phyloP scores from a whole-genome alignment of 331 rosid genomes.

The Malus hybrid region DNA sequence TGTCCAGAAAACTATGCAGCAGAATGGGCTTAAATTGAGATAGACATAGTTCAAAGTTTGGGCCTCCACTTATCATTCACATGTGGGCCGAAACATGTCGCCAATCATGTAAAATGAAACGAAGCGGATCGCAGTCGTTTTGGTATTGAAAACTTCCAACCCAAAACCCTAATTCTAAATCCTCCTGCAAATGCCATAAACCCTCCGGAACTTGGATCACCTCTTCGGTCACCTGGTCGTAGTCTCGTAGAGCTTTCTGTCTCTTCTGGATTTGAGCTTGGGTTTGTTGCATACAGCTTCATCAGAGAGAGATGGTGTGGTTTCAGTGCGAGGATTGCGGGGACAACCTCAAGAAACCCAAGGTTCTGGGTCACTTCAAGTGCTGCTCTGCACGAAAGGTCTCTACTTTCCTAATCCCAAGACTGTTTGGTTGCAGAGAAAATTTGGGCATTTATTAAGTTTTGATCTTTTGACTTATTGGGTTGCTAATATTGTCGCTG shows the following conservation, averaged over 20 bases:
- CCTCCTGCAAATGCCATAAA: neutral
- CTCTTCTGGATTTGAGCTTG: neutral
- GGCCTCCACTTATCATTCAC: neutral
- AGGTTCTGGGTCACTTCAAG: conserved; percentile 56
- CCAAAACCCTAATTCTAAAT: conserved; percentile 16
- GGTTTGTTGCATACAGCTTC: neutral
- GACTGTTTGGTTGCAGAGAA: neutral
- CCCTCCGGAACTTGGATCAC: neutral
- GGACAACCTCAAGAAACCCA: conserved; percentile 76
- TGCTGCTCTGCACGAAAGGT: conserved; percentile 64
- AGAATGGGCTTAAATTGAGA: neutral
- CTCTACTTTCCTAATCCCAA: neutral
- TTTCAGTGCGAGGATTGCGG: conserved; percentile 89
- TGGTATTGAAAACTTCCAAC: neutral
- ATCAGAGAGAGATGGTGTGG: conserved; percentile 58
- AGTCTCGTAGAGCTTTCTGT: neutral
- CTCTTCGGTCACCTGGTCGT: neutral
- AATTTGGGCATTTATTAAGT: neutral
- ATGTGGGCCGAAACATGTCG: neutral
- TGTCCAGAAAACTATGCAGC: neutral
- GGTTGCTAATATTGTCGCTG: neutral
- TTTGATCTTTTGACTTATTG: neutral
- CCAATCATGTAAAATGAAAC: neutral
- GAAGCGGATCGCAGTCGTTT: neutral
- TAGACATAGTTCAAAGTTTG: neutral